Percentiles rank a stretch among this genome's conserved stretches.
These are phyloP conservation scores for Hypoxylon sp. DNA, from an alignment of 2,329 filamentous ascomycete species.

Conservation along the genomic window DNA sequence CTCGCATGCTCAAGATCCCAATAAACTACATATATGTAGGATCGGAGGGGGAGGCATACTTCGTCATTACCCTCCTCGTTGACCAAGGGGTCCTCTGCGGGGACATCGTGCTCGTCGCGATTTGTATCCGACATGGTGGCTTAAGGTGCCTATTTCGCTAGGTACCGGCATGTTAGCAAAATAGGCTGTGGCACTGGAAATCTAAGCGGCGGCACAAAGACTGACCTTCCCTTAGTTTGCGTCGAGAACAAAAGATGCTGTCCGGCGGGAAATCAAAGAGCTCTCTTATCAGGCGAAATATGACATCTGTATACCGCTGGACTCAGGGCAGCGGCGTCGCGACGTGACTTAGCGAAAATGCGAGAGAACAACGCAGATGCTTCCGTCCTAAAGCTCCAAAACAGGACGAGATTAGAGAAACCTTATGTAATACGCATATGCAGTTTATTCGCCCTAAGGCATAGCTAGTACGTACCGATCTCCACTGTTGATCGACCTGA, in stretches of 20 bases:
- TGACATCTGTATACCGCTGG: slow-evolving; percentile 17
- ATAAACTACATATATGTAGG: slow-evolving; percentile 34
- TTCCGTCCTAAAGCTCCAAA: slow-evolving; percentile 30
- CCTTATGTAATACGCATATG: slow-evolving; percentile 27
- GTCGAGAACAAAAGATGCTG: not conserved
- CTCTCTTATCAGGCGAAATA: slow-evolving; percentile 3
- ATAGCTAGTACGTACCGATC: slow-evolving; percentile 8
- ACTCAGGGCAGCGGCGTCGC: slow-evolving; percentile 17
- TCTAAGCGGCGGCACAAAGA: slow-evolving; percentile 21
- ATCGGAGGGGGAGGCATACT: slow-evolving; percentile 56
- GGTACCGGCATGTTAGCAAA: slow-evolving; percentile 11
- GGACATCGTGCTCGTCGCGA: slow-evolving; percentile 49
- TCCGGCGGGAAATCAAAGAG: not conserved
- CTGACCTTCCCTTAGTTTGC: slow-evolving; percentile 25
- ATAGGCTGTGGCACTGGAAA: not conserved
- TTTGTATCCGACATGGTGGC: slow-evolving; percentile 51
- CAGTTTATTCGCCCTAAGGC: not conserved
- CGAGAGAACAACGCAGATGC: slow-evolving; percentile 24
- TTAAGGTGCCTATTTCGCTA: slow-evolving; percentile 1
- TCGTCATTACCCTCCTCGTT: slow-evolving; percentile 64
- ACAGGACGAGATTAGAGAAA: slow-evolving; percentile 19
- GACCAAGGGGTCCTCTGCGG: slow-evolving; percentile 54
- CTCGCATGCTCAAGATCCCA: slow-evolving; percentile 22
- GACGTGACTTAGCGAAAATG: slow-evolving; percentile 16
- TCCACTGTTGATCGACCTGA: slow-evolving; percentile 6